These are phyloP conservation scores for Penicillium sp. DNA, from an alignment of 2,329 filamentous ascomycete species.

Conservation along the genomic window DNA sequence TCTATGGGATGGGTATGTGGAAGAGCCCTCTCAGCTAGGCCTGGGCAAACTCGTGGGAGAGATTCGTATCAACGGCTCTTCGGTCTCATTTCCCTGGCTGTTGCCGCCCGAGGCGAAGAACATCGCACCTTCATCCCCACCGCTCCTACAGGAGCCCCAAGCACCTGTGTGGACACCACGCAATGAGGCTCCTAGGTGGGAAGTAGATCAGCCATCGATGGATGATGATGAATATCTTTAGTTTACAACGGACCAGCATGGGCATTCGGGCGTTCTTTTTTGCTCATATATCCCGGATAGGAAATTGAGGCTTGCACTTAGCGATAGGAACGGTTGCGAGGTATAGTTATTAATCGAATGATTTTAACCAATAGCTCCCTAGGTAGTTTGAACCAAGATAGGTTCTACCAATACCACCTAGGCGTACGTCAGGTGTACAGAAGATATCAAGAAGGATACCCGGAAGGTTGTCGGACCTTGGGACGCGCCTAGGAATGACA, in stretches of 20 bases:
- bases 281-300: neutral
- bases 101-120: constrained; percentile 13
- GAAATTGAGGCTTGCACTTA: neutral
- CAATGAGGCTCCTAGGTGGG: constrained; percentile 8
- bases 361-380: too few species aligned
- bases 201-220: constrained; percentile 25
- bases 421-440: too few species aligned
- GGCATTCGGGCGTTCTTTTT: constrained; percentile 1
- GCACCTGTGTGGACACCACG: constrained; percentile 16
- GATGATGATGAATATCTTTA: constrained; percentile 34
- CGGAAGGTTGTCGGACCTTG: too few species aligned
- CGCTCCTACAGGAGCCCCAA: constrained; percentile 2
- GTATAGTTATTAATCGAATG: too few species aligned
- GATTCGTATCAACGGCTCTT: constrained; percentile 29
- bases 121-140: constrained; percentile 8
- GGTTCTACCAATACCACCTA: too few species aligned
- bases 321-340: neutral
- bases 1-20: constrained; percentile 42
- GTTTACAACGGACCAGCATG: neutral
- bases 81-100: constrained; percentile 20
- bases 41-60: constrained; percentile 27
- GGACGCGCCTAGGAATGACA: too few species aligned
- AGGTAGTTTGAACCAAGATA: too few species aligned
- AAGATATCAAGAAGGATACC: too few species aligned
- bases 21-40: constrained; percentile 22